A percentile compares a stretch with the other conserved stretches of the same genome.
Evolutionary conservation across 768 basidiomycete species (phyloP).

Genomic region (Amanita exitialis): DNA sequence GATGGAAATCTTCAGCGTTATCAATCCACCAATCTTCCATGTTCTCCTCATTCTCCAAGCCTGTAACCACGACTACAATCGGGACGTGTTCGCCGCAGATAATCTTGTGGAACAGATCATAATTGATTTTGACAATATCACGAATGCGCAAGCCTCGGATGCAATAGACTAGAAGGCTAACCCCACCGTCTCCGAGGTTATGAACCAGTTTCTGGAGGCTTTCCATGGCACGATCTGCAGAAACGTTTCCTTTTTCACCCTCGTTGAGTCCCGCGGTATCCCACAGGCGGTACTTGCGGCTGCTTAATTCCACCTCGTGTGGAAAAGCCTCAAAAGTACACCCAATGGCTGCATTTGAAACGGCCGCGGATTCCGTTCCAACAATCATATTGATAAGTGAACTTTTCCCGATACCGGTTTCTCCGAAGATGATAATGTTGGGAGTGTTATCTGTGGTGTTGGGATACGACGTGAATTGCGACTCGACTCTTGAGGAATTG

Average conservation of each 20-base stretch:
- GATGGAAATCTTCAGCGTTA: conserved; percentile 18
- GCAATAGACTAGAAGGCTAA: conserved; percentile 26
- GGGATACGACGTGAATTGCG: neutral
- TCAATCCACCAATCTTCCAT: conserved; percentile 28
- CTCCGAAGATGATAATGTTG: conserved; percentile 10
- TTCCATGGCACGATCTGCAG: conserved; percentile 18
- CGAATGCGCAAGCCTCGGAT: conserved; percentile 19
- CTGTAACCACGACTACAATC: conserved; percentile 25
- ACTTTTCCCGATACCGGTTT: conserved; percentile 17
- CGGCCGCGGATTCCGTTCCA: conserved; percentile 13
- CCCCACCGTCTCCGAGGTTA: neutral
- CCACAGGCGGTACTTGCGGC: conserved; percentile 17
- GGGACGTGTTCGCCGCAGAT: conserved; percentile 25
- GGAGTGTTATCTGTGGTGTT: neutral
- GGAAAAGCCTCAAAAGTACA: conserved; percentile 20
- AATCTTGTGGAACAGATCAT: conserved; percentile 25
- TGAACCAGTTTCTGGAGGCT: conserved; percentile 11
- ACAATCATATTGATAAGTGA: conserved; percentile 24
- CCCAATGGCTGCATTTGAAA: conserved; percentile 18
- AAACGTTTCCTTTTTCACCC: conserved; percentile 17
- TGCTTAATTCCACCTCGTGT: conserved; percentile 17
- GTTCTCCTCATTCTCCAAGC: conserved; percentile 26
- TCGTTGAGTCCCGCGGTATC: conserved; percentile 25
- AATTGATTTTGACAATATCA: conserved; percentile 18
- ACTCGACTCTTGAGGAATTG: neutral